Evolutionary conservation across 495 filamentous ascomycete genomes (phyloP).

Genomic region (Xylaria scruposa): DNA sequence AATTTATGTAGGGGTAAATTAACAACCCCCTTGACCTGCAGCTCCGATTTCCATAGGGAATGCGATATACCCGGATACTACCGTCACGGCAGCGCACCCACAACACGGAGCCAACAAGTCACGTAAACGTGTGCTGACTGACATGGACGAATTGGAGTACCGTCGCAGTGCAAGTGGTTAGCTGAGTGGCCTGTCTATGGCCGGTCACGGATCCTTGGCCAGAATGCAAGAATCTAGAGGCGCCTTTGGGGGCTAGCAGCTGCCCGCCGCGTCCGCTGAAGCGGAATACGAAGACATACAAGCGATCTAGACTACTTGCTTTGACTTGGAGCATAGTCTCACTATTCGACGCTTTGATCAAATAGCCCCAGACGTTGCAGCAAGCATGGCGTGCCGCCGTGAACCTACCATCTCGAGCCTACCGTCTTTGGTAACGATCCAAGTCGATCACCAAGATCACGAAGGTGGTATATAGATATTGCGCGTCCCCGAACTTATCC

Average conservation of each 20-base stretch:
- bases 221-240: constrained; percentile 25
- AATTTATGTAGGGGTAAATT: constrained; percentile 24
- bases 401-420: neutral
- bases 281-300: constrained; percentile 5
- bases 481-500: constrained; percentile 23
- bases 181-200: constrained; percentile 14
- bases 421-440: neutral
- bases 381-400: constrained; percentile 1
- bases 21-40: constrained; percentile 21
- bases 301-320: constrained; percentile 27
- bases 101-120: constrained; percentile 7
- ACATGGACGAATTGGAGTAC: constrained; percentile 20
- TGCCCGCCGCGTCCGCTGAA: constrained; percentile 20
- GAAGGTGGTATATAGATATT: constrained; percentile 16
- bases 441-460: constrained; percentile 19
- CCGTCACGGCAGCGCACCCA: constrained; percentile 32
- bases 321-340: neutral
- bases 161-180: constrained; percentile 24
- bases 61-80: constrained; percentile 46
- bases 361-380: constrained; percentile 10
- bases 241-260: constrained; percentile 19
- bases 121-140: constrained; percentile 18
- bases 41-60: constrained; percentile 17
- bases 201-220: neutral
- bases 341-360: neutral